Base-by-base conservation (phyloP, 192 early-diverging fungal genomes). In the Backusella circina region DNA sequence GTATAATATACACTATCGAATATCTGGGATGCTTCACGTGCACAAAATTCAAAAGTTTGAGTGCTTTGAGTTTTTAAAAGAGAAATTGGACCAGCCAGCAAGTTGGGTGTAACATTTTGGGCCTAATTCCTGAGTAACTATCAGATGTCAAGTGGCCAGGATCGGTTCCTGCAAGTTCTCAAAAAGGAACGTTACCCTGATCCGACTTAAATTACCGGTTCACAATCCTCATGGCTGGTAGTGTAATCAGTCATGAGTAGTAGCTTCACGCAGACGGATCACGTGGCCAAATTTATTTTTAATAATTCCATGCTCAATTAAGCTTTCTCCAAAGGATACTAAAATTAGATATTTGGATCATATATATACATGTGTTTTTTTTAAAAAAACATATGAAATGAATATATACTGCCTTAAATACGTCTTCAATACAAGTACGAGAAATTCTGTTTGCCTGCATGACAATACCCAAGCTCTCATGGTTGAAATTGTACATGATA, bases 401-500 rank as follows among this genome's bases (percentile, higher is more conserved):
- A 69, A 36, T 18, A 80, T 78, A 71, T 50, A 1, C 30, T 82
- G 84, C 94, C 93, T 91, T 94, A 35, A 92, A 82, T 3, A 96
- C 94, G 81, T 98, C 97, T 16, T 96, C 93, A 84, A 97, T 86
- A 57, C 93, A 93, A 26, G 93, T 91, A 76, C 93, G 88, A 5
- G 96, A 95, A 61, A 97, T 84, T 57, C 97, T 93, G 16, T 93
- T 91, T 28, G 95, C 97, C 21, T 87, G 93, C 44, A 93, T 88
- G 15, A 94, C 93, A 37, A 98, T 92, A 64, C 94, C 79, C 26
- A 94, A 93, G 35, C 97, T 89, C 18, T 94, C 95, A 72, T 90
- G 92, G 75, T 98, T 94, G 80, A 97, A 98, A 15, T 94, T 94
- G 35, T 93, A 90, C 97, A 98, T 98, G 41, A 94, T 93, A 81